Evolutionary conservation across 345 rosid species (phyloP).

Genomic region (Rhodamnia rubescens): DNA sequence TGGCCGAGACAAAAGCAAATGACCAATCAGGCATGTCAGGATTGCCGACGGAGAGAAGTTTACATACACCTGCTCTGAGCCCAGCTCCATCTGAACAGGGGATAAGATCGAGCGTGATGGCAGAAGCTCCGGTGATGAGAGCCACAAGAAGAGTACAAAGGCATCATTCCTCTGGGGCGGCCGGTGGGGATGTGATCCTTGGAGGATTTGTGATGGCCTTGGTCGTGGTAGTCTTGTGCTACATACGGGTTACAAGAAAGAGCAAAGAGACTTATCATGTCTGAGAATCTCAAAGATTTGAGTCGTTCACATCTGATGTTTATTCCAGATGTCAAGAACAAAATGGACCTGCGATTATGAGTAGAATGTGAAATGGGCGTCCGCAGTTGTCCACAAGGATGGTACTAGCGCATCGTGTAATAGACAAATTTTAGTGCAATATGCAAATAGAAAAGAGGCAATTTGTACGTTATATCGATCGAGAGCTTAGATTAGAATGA

Average conservation of each 20-base stretch:
- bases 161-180: conserved; percentile 9
- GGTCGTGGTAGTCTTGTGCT: conserved; percentile 18
- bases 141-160: conserved; percentile 6
- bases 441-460: background rate
- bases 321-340: background rate
- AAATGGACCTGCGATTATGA: background rate
- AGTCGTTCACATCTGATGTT: background rate
- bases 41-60: background rate
- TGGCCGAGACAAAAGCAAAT: background rate
- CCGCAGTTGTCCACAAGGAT: background rate
- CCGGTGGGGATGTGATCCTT: conserved; percentile 25
- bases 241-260: conserved; percentile 19
- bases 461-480: background rate
- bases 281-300: background rate
- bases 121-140: conserved; percentile 2
- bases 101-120: background rate
- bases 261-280: background rate
- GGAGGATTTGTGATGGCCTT: conserved; percentile 19
- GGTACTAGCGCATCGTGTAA: background rate
- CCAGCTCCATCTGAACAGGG: conserved; percentile 5
- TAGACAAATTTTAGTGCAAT: background rate
- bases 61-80: background rate
- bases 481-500: background rate
- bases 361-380: background rate
- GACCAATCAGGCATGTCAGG: background rate